These are phyloP conservation scores for Lactarius psammicola DNA, from an alignment of 768 basidiomycete genomes.

Conservation along the genomic window DNA sequence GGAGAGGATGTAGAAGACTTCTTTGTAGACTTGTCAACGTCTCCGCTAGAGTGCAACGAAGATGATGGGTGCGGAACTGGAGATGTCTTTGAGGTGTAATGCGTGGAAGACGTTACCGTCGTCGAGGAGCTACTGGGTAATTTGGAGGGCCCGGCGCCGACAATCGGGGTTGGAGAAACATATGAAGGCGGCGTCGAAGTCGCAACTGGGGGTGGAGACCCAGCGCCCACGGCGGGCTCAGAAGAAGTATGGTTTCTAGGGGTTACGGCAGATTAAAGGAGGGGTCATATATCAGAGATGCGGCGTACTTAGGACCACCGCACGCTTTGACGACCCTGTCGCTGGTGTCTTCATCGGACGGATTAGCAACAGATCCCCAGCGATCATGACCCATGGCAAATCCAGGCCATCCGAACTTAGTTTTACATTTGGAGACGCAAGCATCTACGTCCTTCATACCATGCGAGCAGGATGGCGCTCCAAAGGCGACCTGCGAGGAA, in stretches of 20 bases:
- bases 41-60: background rate
- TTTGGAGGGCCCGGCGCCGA: background rate
- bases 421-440: constrained; percentile 26
- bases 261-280: background rate
- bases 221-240: background rate
- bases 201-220: background rate
- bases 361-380: constrained; percentile 53
- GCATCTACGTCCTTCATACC: background rate
- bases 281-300: background rate
- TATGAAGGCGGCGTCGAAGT: background rate
- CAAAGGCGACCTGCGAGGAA: constrained; percentile 13
- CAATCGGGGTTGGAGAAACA: background rate
- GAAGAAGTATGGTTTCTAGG: background rate
- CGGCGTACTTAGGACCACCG: constrained; percentile 33
- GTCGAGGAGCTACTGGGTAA: background rate
- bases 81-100: background rate
- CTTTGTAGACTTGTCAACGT: background rate
- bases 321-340: constrained; percentile 45
- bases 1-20: constrained; percentile 5
- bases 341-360: constrained; percentile 38
- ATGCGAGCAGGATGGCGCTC: constrained; percentile 14
- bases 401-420: constrained; percentile 38
- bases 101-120: background rate
- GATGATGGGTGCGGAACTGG: background rate
- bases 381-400: constrained; percentile 49